Evolutionary conservation across 1,284 basidiomycete species (phyloP).

Genomic region (Microbotryomycetes sp.): DNA sequence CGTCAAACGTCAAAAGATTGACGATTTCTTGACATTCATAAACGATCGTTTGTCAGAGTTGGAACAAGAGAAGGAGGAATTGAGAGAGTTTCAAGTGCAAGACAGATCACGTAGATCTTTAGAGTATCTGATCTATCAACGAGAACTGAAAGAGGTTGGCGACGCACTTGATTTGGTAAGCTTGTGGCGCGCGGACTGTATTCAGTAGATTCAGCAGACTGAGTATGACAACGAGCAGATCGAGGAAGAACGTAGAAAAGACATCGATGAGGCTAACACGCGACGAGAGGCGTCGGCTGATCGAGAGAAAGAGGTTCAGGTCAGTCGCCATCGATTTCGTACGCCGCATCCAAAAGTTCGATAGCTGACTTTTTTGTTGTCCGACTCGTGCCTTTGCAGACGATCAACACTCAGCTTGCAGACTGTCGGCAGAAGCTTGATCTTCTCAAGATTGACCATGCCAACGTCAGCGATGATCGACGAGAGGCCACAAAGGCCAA

Average conservation of each 20-base stretch:
- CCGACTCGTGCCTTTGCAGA: constrained; percentile 45
- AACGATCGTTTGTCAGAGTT: constrained; percentile 83
- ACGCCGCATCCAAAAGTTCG: background rate
- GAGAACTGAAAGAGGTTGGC: constrained; percentile 81
- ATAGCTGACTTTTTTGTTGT: background rate
- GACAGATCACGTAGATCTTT: constrained; percentile 91
- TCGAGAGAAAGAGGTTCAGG: constrained; percentile 61
- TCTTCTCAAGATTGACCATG: constrained; percentile 60
- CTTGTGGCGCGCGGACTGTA: background rate
- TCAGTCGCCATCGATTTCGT: constrained; percentile 54
- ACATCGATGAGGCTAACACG: constrained; percentile 75
- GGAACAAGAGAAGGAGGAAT: constrained; percentile 94
- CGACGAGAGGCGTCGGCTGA: constrained; percentile 72
- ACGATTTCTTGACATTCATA: constrained; percentile 82
- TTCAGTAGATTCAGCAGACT: constrained; percentile 1
- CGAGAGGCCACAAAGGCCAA: constrained; percentile 27
- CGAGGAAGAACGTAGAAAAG: constrained; percentile 64
- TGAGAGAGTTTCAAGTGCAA: constrained; percentile 81
- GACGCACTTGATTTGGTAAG: constrained; percentile 55
- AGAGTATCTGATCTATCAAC: constrained; percentile 89
- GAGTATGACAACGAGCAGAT: constrained; percentile 41
- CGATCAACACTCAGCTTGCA: constrained; percentile 65
- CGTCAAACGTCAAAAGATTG: constrained; percentile 83
- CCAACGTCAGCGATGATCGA: constrained; percentile 37
- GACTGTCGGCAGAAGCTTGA: constrained; percentile 64